Base-by-base conservation (phyloP, 1,284 basidiomycete species). In the Quambalaria eucalypti region DNA sequence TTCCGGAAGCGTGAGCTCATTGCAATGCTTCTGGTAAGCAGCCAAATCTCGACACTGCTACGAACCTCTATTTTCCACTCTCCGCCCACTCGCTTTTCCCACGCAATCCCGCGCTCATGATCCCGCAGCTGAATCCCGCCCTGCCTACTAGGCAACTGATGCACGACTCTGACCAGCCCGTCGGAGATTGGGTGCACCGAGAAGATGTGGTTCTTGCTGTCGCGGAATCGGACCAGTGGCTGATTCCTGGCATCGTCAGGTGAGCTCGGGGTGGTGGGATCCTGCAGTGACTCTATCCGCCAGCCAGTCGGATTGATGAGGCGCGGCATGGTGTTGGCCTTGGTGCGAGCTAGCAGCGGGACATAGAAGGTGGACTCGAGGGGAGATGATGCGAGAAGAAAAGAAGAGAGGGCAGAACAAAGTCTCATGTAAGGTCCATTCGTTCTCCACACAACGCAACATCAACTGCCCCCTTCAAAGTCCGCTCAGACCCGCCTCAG, bases 291-390 rank as follows among this genome's bases (percentile, higher is more conserved):
- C 39, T 28, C 40, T 14, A 28, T 16, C 25, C 28, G n/a, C 55
- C 55, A 56, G 44, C 44, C 52, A 9, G 38, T 33, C 3, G 55
- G 55, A 55, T 56, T 56, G 5, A 56, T 46, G 10, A 56, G 10
- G 2, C 51, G 52, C 5, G 54, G 54, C 54, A 55, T 55, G 6
- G 8, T 46, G 42, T n/a, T 46, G 42, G n/a, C n/a, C n/a, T n/a
- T n/a, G n/a, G n/a, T n/a, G n/a, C n/a, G n/a, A n/a, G n/a, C n/a
- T n/a, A n/a, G n/a, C n/a, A n/a, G n/a, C n/a, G n/a, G n/a, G n/a
- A n/a, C n/a, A n/a, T n/a, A n/a, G n/a, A n/a, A n/a, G n/a, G n/a
- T n/a, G n/a, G n/a, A n/a, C n/a, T n/a, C n/a, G n/a, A n/a, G n/a
- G n/a, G n/a, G n/a, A n/a, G n/a, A n/a, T n/a, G n/a, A n/a, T n/a